A percentile compares a stretch with the other conserved stretches of the same genome.
Evolutionary conservation across 2,329 filamentous ascomycete genomes (phyloP).

Genomic region (Dothideomycetes sp.): DNA sequence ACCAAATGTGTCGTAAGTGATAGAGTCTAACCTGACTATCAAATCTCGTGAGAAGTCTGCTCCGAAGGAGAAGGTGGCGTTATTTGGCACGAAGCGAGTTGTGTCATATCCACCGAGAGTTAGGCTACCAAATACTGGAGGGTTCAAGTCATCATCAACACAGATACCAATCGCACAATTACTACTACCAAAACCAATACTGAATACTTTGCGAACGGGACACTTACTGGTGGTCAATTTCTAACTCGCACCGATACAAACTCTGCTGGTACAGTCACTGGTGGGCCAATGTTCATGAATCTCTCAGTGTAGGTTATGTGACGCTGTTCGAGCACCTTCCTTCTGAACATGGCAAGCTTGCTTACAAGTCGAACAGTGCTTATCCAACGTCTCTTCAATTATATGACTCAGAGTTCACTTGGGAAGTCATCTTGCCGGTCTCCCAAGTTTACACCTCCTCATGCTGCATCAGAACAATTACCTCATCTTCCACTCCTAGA

Average conservation of each 20-base stretch:
- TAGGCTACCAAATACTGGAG: slow-evolving; percentile 24
- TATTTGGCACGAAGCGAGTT: slow-evolving; percentile 26
- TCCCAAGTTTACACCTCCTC: background rate
- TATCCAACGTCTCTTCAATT: background rate
- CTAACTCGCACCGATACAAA: slow-evolving; percentile 12
- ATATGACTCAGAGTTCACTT: background rate
- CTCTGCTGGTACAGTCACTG: slow-evolving; percentile 9
- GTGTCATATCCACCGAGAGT: slow-evolving; percentile 35
- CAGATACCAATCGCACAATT: slow-evolving; percentile 1
- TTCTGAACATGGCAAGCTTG: background rate
- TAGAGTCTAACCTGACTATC: slow-evolving; percentile 18
- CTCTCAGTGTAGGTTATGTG: background rate
- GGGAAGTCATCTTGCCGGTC: background rate
- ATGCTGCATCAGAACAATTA: background rate
- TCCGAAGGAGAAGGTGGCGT: slow-evolving; percentile 25
- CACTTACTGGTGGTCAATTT: background rate
- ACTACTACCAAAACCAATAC: slow-evolving; percentile 1
- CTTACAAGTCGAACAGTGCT: background rate
- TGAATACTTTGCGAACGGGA: background rate
- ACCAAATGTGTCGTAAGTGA: slow-evolving; percentile 18
- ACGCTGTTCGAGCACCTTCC: background rate
- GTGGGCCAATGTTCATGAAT: too few relatives aligned
- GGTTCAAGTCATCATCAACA: slow-evolving; percentile 4
- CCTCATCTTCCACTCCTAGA: background rate
- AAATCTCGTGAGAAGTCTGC: slow-evolving; percentile 19